Evolutionary conservation across 2,329 filamentous ascomycete genomes (phyloP).

Genomic region (Nigrospora osmanthi): DNA sequence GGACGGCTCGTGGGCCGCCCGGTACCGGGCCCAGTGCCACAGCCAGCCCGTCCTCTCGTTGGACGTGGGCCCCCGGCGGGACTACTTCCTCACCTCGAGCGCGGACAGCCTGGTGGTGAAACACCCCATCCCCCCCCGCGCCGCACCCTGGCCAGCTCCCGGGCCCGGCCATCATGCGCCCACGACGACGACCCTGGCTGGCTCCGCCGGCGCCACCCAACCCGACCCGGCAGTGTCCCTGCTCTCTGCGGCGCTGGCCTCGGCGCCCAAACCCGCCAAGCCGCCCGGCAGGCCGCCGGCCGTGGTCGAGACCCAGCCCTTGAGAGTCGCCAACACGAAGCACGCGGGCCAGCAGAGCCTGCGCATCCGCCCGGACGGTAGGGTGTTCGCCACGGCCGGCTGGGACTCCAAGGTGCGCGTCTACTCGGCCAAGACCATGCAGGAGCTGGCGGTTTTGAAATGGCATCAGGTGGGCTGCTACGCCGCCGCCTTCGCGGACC

Average conservation of each 20-base stretch:
- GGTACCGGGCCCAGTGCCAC: conserved; percentile 63
- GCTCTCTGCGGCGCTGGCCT: conserved; percentile 19
- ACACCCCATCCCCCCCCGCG: conserved; percentile 52
- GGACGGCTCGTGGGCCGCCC: conserved; percentile 33
- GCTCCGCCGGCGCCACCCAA: neutral
- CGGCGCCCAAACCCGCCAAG: conserved; percentile 8
- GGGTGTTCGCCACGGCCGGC: conserved; percentile 80
- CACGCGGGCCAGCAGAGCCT: conserved; percentile 87
- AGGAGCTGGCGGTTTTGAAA: conserved; percentile 83
- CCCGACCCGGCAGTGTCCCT: conserved; percentile 10
- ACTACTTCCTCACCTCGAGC: conserved; percentile 69
- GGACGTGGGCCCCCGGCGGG: conserved; percentile 39
- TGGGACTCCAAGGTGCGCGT: conserved; percentile 82
- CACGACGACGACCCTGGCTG: neutral
- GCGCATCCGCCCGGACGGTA: conserved; percentile 68
- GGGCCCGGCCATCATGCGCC: neutral
- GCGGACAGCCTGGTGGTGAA: conserved; percentile 75
- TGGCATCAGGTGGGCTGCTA: conserved; percentile 92
- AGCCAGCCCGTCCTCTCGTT: conserved; percentile 77
- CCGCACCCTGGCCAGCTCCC: conserved; percentile 2
- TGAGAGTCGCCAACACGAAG: conserved; percentile 66
- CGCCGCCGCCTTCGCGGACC: conserved; percentile 61
- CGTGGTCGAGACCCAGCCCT: conserved; percentile 32
- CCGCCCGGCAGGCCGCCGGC: conserved; percentile 4
- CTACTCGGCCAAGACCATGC: conserved; percentile 73